Evolutionary conservation across 2,329 filamentous ascomycete species (phyloP).

Genomic region (Aspergillus pseudotamarii): DNA sequence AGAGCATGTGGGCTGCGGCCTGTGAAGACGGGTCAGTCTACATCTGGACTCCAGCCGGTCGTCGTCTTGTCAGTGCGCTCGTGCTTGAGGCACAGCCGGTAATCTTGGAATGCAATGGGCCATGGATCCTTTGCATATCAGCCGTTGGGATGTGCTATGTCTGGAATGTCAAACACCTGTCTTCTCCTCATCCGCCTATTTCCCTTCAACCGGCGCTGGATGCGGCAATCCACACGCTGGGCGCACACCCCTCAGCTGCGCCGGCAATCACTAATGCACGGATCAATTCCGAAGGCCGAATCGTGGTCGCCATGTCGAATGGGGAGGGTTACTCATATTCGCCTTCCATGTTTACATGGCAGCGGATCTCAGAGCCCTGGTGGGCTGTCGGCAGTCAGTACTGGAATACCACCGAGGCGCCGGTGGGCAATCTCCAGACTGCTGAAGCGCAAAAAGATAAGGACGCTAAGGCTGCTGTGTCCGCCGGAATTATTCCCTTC

Average conservation of each 20-base stretch:
- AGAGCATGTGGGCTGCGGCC: conserved; percentile 86
- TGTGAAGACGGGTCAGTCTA: conserved; percentile 92
- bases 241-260: conserved; percentile 74
- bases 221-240: conserved; percentile 76
- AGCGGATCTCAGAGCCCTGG: conserved; percentile 94
- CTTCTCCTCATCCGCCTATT: conserved; percentile 84
- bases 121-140: conserved; percentile 88
- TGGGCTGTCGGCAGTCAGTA: conserved; percentile 98
- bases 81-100: conserved; percentile 91
- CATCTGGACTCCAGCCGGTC: conserved; percentile 88
- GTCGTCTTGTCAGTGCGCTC: conserved; percentile 80
- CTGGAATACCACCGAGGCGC: conserved; percentile 96
- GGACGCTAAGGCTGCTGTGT: conserved; percentile 62
- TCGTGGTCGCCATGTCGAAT: conserved; percentile 89
- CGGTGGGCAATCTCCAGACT: conserved; percentile 77
- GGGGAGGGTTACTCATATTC: conserved; percentile 94
- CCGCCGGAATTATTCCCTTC: conserved; percentile 88
- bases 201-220: conserved; percentile 89
- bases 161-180: conserved; percentile 85
- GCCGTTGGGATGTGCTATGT: conserved; percentile 88
- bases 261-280: conserved; percentile 90
- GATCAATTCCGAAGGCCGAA: conserved; percentile 81
- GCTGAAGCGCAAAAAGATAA: conserved; percentile 65
- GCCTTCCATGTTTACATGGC: conserved; percentile 84
- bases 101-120: conserved; percentile 85